Base-by-base conservation (phyloP, 257 asterid species). In the Solanum chiquidenum region DNA sequence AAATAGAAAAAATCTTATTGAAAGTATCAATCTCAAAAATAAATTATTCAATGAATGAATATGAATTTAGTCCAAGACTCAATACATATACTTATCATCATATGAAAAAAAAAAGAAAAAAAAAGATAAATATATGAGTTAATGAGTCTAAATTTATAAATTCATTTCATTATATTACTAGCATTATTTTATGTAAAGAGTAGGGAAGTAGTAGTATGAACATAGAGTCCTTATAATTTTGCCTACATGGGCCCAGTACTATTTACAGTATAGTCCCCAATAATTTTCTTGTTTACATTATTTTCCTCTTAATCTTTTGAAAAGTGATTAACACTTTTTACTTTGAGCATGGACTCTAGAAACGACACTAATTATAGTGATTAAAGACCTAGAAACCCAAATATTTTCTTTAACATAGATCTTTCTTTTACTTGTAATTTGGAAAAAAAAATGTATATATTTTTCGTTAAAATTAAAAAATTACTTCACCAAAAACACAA, bases 11-110 rank as follows among this genome's bases (percentile, higher is more conserved):
- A 68, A 5, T 12, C 8, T 6, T 13, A 1, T 12, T 68, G 2
- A 0, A 68, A 27, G 0, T 13, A 68, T 12, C 37, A 0, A 1
- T 68, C 0, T 68, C 20, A 27, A 27, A 68, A 12, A 5, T 27
- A 0, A 66, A 3, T 66, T 6, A 1, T 27, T 1, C 1, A 12
- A 27, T 27, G 10, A 12, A 12, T 3, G 2, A 27, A 12, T 3
- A 12, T 3, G 0, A 3, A 13, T 68, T 68, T 29, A 68, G 0
- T 68, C 5, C 0, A 4, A 6, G 0, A 2, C 10, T 5, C 34
- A 68, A 68, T 68, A 12, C 2, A 0, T 4, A 27, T 7, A 27
- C 5, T 12, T 3, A 27, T 5, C 7, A 27, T 12, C 20, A 16
- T 40, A 40, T 40, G 46, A 40, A 6, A 9, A n/a, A 6, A 12